A percentile compares a stretch with the other conserved stretches of the same genome.
phyloP scores from a whole-genome alignment of 2,329 filamentous ascomycete species.

The Talaromyces atroroseus region DNA sequence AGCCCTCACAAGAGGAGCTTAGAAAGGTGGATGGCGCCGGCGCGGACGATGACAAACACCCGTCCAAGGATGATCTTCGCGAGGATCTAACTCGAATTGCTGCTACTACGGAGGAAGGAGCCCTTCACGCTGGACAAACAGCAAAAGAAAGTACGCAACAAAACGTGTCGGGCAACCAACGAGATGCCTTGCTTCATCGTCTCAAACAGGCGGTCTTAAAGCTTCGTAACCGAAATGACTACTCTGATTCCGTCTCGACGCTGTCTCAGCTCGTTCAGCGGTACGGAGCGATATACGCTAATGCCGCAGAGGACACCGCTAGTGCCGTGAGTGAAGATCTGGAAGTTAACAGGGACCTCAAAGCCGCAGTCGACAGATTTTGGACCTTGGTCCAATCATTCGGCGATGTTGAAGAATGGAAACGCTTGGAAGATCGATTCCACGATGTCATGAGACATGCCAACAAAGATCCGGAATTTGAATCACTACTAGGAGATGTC shows the following conservation, averaged over 20 bases:
- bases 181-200: conserved; percentile 65
- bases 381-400: conserved; percentile 78
- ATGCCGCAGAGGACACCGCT: conserved; percentile 62
- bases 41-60: conserved; percentile 44
- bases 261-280: conserved; percentile 69
- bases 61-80: conserved; percentile 58
- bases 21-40: conserved; percentile 45
- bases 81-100: conserved; percentile 52
- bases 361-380: conserved; percentile 70
- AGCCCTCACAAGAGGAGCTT: conserved; percentile 60
- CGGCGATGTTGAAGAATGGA: conserved; percentile 68
- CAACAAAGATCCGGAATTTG: conserved; percentile 74
- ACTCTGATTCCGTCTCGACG: conserved; percentile 78
- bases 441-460: conserved; percentile 67
- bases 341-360: conserved; percentile 66
- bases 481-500: conserved; percentile 67
- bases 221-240: conserved; percentile 71
- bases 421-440: conserved; percentile 64
- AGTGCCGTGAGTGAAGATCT: conserved; percentile 65
- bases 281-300: conserved; percentile 73
- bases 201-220: conserved; percentile 71
- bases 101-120: conserved; percentile 32
- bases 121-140: conserved; percentile 44
- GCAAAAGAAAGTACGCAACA: conserved; percentile 67
- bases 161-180: conserved; percentile 67